Evolutionary conservation across 192 early-diverging fungal genomes (phyloP), one percentile per base, ranked within the genome.

Genomic region (Backusella liffmaniae): DNA sequence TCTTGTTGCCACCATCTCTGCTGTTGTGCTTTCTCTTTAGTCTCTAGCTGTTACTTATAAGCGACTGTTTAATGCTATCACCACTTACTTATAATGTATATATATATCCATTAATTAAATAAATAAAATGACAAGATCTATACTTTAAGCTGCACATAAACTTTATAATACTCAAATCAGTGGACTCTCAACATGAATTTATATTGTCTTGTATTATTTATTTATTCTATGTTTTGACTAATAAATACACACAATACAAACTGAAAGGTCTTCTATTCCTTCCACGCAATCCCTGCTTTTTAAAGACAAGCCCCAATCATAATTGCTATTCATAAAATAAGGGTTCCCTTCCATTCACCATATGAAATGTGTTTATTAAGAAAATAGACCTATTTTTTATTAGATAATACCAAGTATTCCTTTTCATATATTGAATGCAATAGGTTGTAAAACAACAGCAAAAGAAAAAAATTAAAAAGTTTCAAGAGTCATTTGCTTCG

Each of bases 401-500:
- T 32, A 16, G 12, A 16, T 66, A 66, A 32, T 68, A 68, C 8
- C 18, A 36, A n/a, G 32, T 37, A 16, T 35, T 68, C 21, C n/a
- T 68, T 18, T 36, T 66, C 30, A 13, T 66, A 66, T 10, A 26
- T 62, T n/a, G 26, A 6, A 62, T 32, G 23, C 65, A 66, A 26
- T 35, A 67, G 12, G 37, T 41, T 23, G 10, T 69, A 69, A 41
- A 35, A 35, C 6, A 35, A 68, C 21, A 37, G 41, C 39, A 37
- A 39, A 18, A 69, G 23, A 26, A 23, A 29, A 62, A 62, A 59
- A 29, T 74, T 87, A 90, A 49, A 88, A 90, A 49, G 76, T 88
- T 71, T 96, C 96, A 59, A 99, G 89, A 0, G 96, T 97, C 90
- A 99, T 95, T 78, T 96, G 94, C 81, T 94, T 93, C 41, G 97